These are phyloP conservation scores for Microcera coccophila DNA, from an alignment of 2,329 filamentous ascomycete species.

Conservation along the genomic window DNA sequence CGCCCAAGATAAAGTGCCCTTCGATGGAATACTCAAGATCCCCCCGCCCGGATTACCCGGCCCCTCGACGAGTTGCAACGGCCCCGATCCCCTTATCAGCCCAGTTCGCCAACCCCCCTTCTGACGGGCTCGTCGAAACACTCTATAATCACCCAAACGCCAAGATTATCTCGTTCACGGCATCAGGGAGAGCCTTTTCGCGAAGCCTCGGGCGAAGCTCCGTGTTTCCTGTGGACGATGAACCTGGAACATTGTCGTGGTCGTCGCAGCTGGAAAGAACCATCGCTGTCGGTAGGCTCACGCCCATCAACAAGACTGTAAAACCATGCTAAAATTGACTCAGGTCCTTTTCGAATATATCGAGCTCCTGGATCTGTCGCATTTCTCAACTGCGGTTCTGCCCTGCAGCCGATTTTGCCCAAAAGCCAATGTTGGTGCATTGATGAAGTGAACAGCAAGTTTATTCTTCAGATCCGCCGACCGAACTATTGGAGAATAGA, in stretches of 20 bases:
- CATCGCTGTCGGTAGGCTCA: constrained; percentile 65
- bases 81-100: constrained; percentile 31
- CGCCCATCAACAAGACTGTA: too few relatives aligned
- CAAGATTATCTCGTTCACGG: constrained; percentile 60
- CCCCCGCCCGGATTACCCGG: constrained; percentile 22
- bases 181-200: constrained; percentile 30
- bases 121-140: constrained; percentile 52
- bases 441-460: constrained; percentile 72
- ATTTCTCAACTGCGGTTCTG: constrained; percentile 79
- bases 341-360: constrained; percentile 77
- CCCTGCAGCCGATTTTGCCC: constrained; percentile 80
- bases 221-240: constrained; percentile 36
- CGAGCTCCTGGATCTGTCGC: constrained; percentile 80
- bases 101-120: constrained; percentile 17
- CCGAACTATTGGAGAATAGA: constrained; percentile 91
- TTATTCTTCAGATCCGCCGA: constrained; percentile 79
- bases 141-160: constrained; percentile 70
- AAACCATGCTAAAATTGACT: neutral
- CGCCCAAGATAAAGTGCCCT: constrained; percentile 4
- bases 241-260: constrained; percentile 66
- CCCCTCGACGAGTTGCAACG: constrained; percentile 37
- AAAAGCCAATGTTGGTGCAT: constrained; percentile 94
- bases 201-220: constrained; percentile 31
- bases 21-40: constrained; percentile 21
- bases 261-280: constrained; percentile 73